Percentiles rank a stretch among this genome's conserved stretches.
These are phyloP conservation scores for Podila clonocystis DNA, from an alignment of 192 early-diverging fungal genomes.

Conservation along the genomic window DNA sequence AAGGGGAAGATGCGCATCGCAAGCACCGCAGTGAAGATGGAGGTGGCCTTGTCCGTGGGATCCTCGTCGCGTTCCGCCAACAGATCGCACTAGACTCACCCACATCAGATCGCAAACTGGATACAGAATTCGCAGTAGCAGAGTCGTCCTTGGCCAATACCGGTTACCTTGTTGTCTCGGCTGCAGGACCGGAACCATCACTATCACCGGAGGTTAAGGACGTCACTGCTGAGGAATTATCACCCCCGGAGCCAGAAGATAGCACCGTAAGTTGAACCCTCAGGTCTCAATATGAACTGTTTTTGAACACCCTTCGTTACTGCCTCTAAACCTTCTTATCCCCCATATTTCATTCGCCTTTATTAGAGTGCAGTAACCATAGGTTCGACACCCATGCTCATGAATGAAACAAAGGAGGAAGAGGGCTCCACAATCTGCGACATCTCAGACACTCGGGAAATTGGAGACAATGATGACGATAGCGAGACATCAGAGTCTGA, in stretches of 20 bases:
- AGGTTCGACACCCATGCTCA: too few relatives aligned
- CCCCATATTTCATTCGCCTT: too few relatives aligned
- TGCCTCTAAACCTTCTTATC: too few relatives aligned
- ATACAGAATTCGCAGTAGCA: neutral
- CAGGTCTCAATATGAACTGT: too few relatives aligned
- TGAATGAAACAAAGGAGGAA: too few relatives aligned
- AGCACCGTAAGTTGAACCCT: neutral
- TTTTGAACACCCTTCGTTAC: too few relatives aligned
- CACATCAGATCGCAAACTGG: neutral
- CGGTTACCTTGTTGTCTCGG: neutral
- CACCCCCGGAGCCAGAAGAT: neutral
- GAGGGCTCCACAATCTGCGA: too few relatives aligned
- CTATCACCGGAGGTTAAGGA: neutral
- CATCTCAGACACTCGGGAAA: too few relatives aligned
- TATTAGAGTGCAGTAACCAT: too few relatives aligned
- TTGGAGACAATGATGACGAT: neutral
- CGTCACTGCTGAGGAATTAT: neutral
- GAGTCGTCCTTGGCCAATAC: neutral
- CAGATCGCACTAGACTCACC: conserved; percentile 22
- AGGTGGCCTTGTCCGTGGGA: conserved; percentile 23
- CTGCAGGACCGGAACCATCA: neutral
- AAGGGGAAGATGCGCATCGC: neutral
- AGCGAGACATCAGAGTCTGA: neutral
- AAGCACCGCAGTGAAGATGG: conserved; percentile 38
- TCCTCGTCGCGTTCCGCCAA: conserved; percentile 30